Evolutionary conservation across 2,329 filamentous ascomycete species (phyloP).

Genomic region (Fusarium albosuccineum): DNA sequence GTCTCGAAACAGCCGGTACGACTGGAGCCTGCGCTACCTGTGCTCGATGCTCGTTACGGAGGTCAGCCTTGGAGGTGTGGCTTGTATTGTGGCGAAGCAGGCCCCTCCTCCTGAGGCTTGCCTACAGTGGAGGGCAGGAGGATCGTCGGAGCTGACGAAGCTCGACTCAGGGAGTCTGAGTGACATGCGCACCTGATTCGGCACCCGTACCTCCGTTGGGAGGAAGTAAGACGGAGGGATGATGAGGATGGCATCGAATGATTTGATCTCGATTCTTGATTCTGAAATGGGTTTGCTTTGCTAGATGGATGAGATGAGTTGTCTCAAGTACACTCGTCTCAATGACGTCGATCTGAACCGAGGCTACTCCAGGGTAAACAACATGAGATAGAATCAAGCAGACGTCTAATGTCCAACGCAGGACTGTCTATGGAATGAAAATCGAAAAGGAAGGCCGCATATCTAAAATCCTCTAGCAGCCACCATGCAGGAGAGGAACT

Average conservation of each 20-base stretch:
- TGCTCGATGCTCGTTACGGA: slow-evolving; percentile 43
- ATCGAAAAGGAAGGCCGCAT: too few relatives aligned
- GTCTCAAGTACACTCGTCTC: neutral
- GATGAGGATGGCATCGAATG: neutral
- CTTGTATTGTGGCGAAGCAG: slow-evolving; percentile 38
- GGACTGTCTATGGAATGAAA: too few relatives aligned
- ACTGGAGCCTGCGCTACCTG: slow-evolving; percentile 48
- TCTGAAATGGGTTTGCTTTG: too few relatives aligned
- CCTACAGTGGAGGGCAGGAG: slow-evolving; percentile 1
- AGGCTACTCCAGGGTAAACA: slow-evolving; percentile 26
- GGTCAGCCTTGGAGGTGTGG: slow-evolving; percentile 51
- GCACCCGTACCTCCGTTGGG: neutral
- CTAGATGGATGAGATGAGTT: too few relatives aligned
- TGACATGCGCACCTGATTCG: slow-evolving; percentile 33
- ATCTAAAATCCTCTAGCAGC: too few relatives aligned
- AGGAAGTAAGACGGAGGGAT: neutral
- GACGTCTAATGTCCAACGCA: neutral
- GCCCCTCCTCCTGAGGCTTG: slow-evolving; percentile 42
- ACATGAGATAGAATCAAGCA: neutral
- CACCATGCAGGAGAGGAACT: too few relatives aligned
- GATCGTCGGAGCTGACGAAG: slow-evolving; percentile 32
- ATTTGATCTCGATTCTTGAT: too few relatives aligned
- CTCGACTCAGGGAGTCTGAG: slow-evolving; percentile 36
- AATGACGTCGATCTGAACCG: slow-evolving; percentile 28
- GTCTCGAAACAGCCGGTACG: slow-evolving; percentile 40